Conservation (phyloP, 768 basidiomycete species). For the Lanmaoa rubissima region DNA sequence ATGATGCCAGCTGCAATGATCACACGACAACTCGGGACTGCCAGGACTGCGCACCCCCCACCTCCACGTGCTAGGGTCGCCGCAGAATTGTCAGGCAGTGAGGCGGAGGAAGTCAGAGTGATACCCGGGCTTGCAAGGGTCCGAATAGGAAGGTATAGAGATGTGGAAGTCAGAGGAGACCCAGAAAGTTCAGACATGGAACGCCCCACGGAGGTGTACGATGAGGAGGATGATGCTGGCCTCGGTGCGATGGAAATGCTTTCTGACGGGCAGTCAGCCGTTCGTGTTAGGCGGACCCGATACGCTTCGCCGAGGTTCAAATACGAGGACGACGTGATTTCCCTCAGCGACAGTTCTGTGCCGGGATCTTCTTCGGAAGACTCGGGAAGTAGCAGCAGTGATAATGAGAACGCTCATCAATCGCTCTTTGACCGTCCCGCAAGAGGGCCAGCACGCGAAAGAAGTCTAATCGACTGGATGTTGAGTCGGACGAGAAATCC, state of each 20-base stretch:
- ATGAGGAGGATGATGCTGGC: not conserved
- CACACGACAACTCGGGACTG: slow-evolving; percentile 29
- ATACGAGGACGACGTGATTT: slow-evolving; percentile 20
- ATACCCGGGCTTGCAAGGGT: slow-evolving; percentile 53
- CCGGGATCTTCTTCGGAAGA: slow-evolving; percentile 12
- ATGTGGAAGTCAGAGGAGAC: slow-evolving; percentile 55
- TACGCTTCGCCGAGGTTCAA: not conserved
- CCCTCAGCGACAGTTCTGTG: slow-evolving; percentile 19
- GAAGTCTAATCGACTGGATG: slow-evolving; percentile 70
- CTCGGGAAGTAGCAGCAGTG: slow-evolving; percentile 19
- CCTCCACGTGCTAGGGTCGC: slow-evolving; percentile 9
- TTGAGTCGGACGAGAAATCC: slow-evolving; percentile 41
- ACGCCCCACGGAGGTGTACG: not conserved
- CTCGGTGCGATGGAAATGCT: slow-evolving; percentile 4
- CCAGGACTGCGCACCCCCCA: slow-evolving; percentile 9
- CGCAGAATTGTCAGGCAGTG: slow-evolving; percentile 24
- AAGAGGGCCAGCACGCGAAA: slow-evolving; percentile 33
- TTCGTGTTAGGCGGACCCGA: slow-evolving; percentile 25
- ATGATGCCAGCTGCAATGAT: slow-evolving; percentile 60
- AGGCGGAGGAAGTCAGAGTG: slow-evolving; percentile 39
- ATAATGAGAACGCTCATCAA: slow-evolving; percentile 34
- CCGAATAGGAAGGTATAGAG: slow-evolving; percentile 35
- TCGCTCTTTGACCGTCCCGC: slow-evolving; percentile 30
- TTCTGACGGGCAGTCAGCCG: slow-evolving; percentile 16
- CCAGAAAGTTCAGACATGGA: slow-evolving; percentile 55